Evolutionary conservation across 2,329 filamentous ascomycete genomes (phyloP).

Genomic region (Fonsecaea erecta): DNA sequence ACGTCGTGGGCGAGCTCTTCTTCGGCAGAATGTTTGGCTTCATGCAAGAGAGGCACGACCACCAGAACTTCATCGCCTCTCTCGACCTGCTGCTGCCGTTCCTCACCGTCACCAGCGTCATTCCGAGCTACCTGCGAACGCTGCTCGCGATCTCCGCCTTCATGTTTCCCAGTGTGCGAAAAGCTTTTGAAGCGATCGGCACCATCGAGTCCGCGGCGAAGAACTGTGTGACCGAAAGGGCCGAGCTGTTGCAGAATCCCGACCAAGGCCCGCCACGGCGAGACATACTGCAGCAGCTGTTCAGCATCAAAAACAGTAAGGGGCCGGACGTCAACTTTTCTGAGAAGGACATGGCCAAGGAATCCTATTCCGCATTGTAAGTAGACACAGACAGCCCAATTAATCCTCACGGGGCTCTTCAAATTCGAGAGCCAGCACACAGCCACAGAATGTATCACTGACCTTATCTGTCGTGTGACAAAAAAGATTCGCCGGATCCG

Average conservation of each 20-base stretch:
- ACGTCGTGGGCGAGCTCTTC: slow-evolving; percentile 50
- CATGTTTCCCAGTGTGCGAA: slow-evolving; percentile 35
- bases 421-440: background rate
- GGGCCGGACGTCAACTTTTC: slow-evolving; percentile 42
- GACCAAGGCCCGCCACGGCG: slow-evolving; percentile 22
- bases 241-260: slow-evolving; percentile 23
- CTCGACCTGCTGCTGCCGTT: slow-evolving; percentile 44
- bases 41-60: slow-evolving; percentile 46
- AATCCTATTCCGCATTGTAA: slow-evolving; percentile 29
- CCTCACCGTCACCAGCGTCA: slow-evolving; percentile 40
- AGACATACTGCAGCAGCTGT: slow-evolving; percentile 41
- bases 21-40: slow-evolving; percentile 52
- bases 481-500: slow-evolving; percentile 25
- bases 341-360: slow-evolving; percentile 27
- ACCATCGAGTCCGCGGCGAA: slow-evolving; percentile 39
- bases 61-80: slow-evolving; percentile 46
- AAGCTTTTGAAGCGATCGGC: slow-evolving; percentile 40
- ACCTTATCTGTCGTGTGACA: no score
- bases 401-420: background rate
- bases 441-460: background rate
- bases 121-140: slow-evolving; percentile 41
- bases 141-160: slow-evolving; percentile 39
- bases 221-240: slow-evolving; percentile 37
- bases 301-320: slow-evolving; percentile 39
- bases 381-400: background rate